These are phyloP conservation scores for Penicillium cataractarum DNA, from an alignment of 495 filamentous ascomycete genomes.

Conservation along the genomic window DNA sequence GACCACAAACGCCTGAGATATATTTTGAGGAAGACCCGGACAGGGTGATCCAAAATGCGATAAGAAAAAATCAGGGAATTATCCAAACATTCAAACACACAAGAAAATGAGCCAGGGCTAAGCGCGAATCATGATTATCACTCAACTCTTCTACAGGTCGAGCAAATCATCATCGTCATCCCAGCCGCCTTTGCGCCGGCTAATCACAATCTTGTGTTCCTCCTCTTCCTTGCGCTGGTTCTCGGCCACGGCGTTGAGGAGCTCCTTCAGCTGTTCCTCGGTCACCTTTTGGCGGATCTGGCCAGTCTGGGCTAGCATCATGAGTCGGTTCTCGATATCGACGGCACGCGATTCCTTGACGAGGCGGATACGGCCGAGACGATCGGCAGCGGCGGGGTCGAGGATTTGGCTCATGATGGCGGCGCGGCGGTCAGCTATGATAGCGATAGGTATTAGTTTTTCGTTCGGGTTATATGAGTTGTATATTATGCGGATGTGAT, in stretches of 20 bases:
- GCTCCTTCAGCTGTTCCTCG: conserved; percentile 89
- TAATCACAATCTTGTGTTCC: conserved; percentile 83
- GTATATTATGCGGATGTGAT: background rate
- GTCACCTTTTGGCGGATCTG: conserved; percentile 87
- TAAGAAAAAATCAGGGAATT: background rate
- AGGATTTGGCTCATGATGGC: conserved; percentile 90
- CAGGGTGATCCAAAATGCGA: conserved; percentile 3
- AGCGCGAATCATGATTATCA: conserved; percentile 1
- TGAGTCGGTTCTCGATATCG: conserved; percentile 89
- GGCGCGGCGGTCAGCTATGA: conserved; percentile 56
- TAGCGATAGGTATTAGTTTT: conserved; percentile 1
- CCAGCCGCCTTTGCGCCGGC: conserved; percentile 78
- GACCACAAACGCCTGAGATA: conserved; percentile 25
- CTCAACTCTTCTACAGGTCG: conserved; percentile 50
- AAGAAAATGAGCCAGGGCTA: conserved; percentile 2
- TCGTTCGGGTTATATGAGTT: background rate
- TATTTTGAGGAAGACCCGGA: conserved; percentile 11
- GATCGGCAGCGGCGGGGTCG: conserved; percentile 88
- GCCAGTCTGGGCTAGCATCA: conserved; percentile 85
- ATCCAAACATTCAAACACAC: background rate
- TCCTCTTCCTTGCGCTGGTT: conserved; percentile 60
- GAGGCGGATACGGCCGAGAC: conserved; percentile 89
- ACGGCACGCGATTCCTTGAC: conserved; percentile 90
- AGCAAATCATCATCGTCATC: conserved; percentile 87
- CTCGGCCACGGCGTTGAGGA: conserved; percentile 81